Evolutionary conservation across 2,329 filamentous ascomycete genomes (phyloP).

Genomic region (Xylariaceae sp.): DNA sequence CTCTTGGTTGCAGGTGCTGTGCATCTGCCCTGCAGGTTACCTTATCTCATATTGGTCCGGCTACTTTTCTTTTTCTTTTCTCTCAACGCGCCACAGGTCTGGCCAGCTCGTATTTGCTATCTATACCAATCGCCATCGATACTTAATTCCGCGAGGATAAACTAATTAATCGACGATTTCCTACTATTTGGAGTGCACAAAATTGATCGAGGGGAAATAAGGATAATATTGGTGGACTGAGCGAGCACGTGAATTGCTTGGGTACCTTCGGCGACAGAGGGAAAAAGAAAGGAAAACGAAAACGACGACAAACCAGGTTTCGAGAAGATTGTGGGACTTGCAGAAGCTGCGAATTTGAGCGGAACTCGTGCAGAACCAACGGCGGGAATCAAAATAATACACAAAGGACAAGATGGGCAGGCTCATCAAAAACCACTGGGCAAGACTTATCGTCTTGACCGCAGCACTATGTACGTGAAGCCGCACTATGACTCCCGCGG

Average conservation of each 20-base stretch:
- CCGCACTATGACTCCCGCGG: not conserved
- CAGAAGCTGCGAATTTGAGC: constrained; percentile 9
- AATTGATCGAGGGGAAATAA: constrained; percentile 11
- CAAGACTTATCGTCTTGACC: constrained; percentile 84
- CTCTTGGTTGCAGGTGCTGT: constrained; percentile 40
- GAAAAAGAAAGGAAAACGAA: constrained; percentile 11
- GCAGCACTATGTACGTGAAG: constrained; percentile 54
- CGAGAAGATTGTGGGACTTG: constrained; percentile 22
- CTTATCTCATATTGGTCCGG: constrained; percentile 37
- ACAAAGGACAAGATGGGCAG: constrained; percentile 67
- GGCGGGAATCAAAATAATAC: not conserved
- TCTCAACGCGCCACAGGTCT: constrained; percentile 42
- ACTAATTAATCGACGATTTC: constrained; percentile 19
- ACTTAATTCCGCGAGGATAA: constrained; percentile 15
- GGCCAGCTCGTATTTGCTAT: constrained; percentile 43
- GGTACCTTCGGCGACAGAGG: constrained; percentile 15
- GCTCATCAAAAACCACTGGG: constrained; percentile 99
- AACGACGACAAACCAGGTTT: constrained; percentile 8
- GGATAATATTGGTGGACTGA: constrained; percentile 1
- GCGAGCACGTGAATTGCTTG: constrained; percentile 22
- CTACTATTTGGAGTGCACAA: constrained; percentile 15
- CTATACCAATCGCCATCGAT: constrained; percentile 18
- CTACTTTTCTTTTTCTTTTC: constrained; percentile 30
- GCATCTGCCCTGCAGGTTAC: constrained; percentile 49
- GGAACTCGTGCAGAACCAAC: too few species aligned